These are phyloP conservation scores for Talaromyces sp. DNA, from an alignment of 2,329 filamentous ascomycete species.

Conservation along the genomic window DNA sequence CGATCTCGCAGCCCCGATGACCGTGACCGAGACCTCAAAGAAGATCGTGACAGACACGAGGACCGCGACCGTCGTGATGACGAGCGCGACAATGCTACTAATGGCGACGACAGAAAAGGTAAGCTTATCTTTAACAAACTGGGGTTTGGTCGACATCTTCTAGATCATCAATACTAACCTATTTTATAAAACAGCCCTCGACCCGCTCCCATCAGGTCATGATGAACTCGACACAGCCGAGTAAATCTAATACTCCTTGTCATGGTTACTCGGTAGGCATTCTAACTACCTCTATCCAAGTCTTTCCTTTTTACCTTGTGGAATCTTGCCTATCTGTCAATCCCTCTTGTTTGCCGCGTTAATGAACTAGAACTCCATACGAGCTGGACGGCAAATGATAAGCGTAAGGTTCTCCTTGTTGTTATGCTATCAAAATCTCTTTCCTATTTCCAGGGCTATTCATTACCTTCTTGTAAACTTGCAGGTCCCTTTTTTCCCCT, in stretches of 20 bases:
- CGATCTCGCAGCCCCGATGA: slow-evolving; percentile 34
- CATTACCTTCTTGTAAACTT: neutral
- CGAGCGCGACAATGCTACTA: slow-evolving; percentile 69
- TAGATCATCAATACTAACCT: neutral
- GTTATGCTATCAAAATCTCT: neutral
- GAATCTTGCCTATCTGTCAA: neutral
- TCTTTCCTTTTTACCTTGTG: neutral
- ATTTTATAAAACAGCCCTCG: slow-evolving; percentile 45
- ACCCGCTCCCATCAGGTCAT: slow-evolving; percentile 75
- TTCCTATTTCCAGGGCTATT: neutral
- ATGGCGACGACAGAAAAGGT: slow-evolving; percentile 91
- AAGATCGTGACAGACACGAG: slow-evolving; percentile 45
- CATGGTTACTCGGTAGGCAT: slow-evolving; percentile 14
- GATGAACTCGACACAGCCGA: slow-evolving; percentile 97
- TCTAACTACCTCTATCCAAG: slow-evolving; percentile 7
- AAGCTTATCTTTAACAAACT: slow-evolving; percentile 21
- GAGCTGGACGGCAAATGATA: neutral
- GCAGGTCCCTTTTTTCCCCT: neutral
- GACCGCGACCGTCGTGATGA: slow-evolving; percentile 66
- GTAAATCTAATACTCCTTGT: slow-evolving; percentile 37
- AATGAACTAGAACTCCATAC: neutral
- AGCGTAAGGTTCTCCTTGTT: neutral
- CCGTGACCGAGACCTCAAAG: slow-evolving; percentile 48
- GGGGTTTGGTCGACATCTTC: neutral
- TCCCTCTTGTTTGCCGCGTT: neutral